These are phyloP conservation scores for Rosa multiflora DNA, from an alignment of 306 rosid genomes.

Conservation along the genomic window DNA sequence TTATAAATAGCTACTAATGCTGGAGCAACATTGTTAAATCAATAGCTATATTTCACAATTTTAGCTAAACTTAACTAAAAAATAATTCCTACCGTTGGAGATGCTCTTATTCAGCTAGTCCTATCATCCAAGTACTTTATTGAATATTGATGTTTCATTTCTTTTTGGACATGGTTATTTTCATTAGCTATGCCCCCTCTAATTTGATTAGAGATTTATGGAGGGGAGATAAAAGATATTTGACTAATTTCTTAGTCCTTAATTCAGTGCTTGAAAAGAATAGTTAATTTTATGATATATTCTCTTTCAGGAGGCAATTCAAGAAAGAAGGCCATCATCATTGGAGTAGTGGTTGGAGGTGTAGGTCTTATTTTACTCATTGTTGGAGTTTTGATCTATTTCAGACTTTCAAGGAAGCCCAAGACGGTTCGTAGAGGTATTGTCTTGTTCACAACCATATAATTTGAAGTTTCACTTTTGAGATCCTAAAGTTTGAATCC, in stretches of 20 bases:
- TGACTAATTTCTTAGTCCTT: neutral
- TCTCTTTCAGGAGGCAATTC: constrained; percentile 25
- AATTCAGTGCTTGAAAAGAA: neutral
- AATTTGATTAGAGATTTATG: neutral
- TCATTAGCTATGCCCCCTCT: neutral
- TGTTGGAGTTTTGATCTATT: constrained; percentile 41
- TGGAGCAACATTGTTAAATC: too few species aligned
- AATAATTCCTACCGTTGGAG: too few species aligned
- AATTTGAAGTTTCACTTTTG: neutral
- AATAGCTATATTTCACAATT: too few species aligned
- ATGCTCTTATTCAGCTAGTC: neutral
- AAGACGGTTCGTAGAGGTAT: constrained; percentile 47
- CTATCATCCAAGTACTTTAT: neutral
- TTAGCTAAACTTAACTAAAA: too few species aligned
- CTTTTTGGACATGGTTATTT: neutral
- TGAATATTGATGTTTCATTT: neutral
- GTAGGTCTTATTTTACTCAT: constrained; percentile 43
- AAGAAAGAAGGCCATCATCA: constrained; percentile 52
- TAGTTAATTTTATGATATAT: neutral
- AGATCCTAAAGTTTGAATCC: too few species aligned
- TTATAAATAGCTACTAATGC: too few species aligned
- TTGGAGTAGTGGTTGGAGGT: constrained; percentile 72
- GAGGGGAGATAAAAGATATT: neutral
- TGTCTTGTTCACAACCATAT: neutral
- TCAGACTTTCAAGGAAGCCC: constrained; percentile 33